Percentiles rank a stretch among this genome's conserved stretches.
phyloP scores from a whole-genome alignment of 2,329 filamentous ascomycete genomes.

The Stemphylium beticola region DNA sequence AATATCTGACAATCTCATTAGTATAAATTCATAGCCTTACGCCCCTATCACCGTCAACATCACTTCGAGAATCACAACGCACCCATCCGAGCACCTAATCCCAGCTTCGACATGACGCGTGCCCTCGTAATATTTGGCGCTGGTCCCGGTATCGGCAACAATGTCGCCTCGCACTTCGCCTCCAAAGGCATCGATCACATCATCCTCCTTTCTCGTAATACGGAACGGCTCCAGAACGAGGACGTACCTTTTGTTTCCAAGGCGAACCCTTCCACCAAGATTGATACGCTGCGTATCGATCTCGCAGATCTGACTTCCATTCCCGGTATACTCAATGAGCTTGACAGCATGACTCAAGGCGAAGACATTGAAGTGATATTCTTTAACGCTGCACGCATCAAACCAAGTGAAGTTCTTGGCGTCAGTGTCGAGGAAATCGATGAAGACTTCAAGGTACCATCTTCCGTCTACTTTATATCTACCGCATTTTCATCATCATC shows the following conservation, averaged over 20 bases:
- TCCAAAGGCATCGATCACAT: constrained; percentile 55
- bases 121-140: constrained; percentile 54
- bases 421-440: constrained; percentile 55
- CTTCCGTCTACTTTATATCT: background rate
- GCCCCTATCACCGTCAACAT: background rate
- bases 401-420: constrained; percentile 51
- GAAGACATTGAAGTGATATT: constrained; percentile 56
- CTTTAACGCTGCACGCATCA: constrained; percentile 61
- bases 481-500: background rate
- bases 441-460: constrained; percentile 56
- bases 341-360: constrained; percentile 44
- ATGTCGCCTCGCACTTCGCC: constrained; percentile 52
- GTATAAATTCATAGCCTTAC: background rate
- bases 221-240: constrained; percentile 49
- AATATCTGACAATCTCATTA: background rate
- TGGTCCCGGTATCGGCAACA: constrained; percentile 57
- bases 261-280: constrained; percentile 35
- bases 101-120: constrained; percentile 18
- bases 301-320: constrained; percentile 51
- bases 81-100: background rate
- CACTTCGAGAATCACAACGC: background rate
- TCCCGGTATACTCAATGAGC: constrained; percentile 48
- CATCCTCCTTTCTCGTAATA: constrained; percentile 56
- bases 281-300: constrained; percentile 56
- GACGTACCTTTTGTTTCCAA: constrained; percentile 41